Base-by-base conservation (phyloP, 2,329 filamentous ascomycete genomes). In the Neonectria coccinea region DNA sequence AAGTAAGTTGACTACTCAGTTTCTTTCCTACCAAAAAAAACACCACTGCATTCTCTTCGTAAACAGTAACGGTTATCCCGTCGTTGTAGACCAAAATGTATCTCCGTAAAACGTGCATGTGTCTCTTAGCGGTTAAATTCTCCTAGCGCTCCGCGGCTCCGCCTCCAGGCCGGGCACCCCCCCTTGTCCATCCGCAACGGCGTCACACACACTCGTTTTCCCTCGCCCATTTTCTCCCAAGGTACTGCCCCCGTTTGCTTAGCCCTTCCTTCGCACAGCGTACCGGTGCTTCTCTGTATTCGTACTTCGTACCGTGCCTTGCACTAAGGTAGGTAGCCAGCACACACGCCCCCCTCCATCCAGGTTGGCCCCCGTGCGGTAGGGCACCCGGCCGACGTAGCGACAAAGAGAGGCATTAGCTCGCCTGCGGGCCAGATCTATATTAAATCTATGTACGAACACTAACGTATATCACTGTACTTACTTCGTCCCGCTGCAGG, bases 51-150 rank as follows among this genome's bases (percentile, higher is more conserved):
- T 39, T 8, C 36, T 14, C 16, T 39, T 16, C 36, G 14, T 14
- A 39, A 14, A 39, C 14, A 39, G 36, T 39, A 25, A 25, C 22
- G 22, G 4, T 25, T 25, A 39, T 42, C 10, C 39, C 41, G 44
- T 39, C 36, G 14, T n/a, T 16, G 41, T 48, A 42, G 39, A 54
- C 22, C 4, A n/a, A 10, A 29, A n/a, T 31, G 27, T 11, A 36
- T 33, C 53, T 47, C 16, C 27, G 51, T 52, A 45, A 22, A 48
- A 33, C 45, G 51, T 65, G 58, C 60, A 59, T 64, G 56, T 62
- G 48, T 55, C 58, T 57, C 39, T 58, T 33, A 67, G 71, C 71
- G 71, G 71, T 66, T 73, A 73, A 73, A 73, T 70, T 73, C 71
- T 73, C 71, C 71, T 73, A 73, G 71, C 71, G 71, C 63, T 57